A percentile compares a stretch with the other conserved stretches of the same genome.
phyloP scores from a whole-genome alignment of 768 basidiomycete genomes.

The Tricholoma sp. region DNA sequence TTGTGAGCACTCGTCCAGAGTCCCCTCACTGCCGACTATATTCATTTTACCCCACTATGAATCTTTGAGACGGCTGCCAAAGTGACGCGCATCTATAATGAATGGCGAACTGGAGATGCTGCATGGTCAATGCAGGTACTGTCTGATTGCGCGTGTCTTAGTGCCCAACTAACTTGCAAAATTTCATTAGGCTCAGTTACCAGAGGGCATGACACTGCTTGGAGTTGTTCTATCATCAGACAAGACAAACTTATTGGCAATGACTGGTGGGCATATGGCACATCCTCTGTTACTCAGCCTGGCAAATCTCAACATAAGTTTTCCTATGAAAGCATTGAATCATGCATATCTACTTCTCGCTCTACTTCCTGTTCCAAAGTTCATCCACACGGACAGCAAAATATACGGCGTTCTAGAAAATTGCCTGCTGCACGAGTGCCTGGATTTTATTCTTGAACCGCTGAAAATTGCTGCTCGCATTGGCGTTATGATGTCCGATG shows the following conservation, averaged over 20 bases:
- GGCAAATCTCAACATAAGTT: constrained; percentile 10
- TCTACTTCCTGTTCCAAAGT: constrained; percentile 16
- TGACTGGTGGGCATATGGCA: constrained; percentile 10
- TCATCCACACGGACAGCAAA: not conserved
- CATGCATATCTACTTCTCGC: constrained; percentile 14
- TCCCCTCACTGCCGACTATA: constrained; percentile 18
- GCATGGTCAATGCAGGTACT: not conserved
- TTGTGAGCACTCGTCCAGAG: constrained; percentile 19
- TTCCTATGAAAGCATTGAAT: constrained; percentile 10
- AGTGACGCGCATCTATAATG: constrained; percentile 1
- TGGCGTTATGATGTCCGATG: constrained; percentile 24
- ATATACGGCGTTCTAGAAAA: constrained; percentile 19
- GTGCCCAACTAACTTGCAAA: not conserved
- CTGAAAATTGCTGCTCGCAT: constrained; percentile 24
- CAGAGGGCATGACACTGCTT: constrained; percentile 11
- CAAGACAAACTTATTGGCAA: constrained; percentile 14
- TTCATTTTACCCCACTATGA: constrained; percentile 15
- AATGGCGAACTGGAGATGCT: not conserved
- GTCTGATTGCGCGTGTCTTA: not conserved
- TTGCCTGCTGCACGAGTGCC: constrained; percentile 20
- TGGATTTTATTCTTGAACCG: constrained; percentile 23
- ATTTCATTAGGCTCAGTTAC: constrained; percentile 11
- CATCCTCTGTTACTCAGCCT: constrained; percentile 12
- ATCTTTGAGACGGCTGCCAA: constrained; percentile 9
- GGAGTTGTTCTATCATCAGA: constrained; percentile 15